These are phyloP conservation scores for Saturnispora diversa DNA, from an alignment of 805 yeast genomes.

Conservation along the genomic window DNA sequence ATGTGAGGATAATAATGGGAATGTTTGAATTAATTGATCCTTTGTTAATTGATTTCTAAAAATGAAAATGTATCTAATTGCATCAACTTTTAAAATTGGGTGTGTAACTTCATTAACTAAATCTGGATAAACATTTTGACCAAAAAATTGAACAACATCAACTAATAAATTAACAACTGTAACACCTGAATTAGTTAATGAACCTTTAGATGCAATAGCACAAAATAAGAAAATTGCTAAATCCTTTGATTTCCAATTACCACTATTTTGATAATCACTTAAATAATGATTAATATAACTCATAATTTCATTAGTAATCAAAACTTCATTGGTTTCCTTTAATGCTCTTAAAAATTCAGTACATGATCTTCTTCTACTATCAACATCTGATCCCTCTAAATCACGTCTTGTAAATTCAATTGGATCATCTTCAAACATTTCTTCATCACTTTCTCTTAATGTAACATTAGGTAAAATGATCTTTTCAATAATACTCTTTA, in stretches of 20 bases:
- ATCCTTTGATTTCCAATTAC: constrained; percentile 91
- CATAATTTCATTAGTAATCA: constrained; percentile 70
- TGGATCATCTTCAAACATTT: constrained; percentile 94
- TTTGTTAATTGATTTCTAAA: constrained; percentile 92
- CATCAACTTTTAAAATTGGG: constrained; percentile 83
- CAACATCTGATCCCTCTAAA: constrained; percentile 90
- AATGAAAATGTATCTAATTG: constrained; percentile 80
- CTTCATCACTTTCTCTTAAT: constrained; percentile 82
- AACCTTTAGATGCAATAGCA: constrained; percentile 86
- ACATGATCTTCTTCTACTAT: constrained; percentile 86
- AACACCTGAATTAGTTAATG: constrained; percentile 79
- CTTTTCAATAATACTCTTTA: constrained; percentile 71
- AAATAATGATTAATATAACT: constrained; percentile 63
- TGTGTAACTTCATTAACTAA: constrained; percentile 50
- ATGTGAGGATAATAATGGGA: constrained; percentile 71
- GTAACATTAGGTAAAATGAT: constrained; percentile 84
- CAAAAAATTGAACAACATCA: constrained; percentile 82
- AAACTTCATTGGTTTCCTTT: constrained; percentile 65
- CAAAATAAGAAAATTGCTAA: constrained; percentile 79
- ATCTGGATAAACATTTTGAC: constrained; percentile 74
- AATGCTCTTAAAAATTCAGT: constrained; percentile 85
- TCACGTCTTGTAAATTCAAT: constrained; percentile 87
- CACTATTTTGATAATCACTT: constrained; percentile 38
- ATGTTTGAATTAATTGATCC: constrained; percentile 66
- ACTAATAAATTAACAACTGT: constrained; percentile 76